Conservation (phyloP, 2,329 filamentous ascomycete species). For the Blumeriella jaapii region DNA sequence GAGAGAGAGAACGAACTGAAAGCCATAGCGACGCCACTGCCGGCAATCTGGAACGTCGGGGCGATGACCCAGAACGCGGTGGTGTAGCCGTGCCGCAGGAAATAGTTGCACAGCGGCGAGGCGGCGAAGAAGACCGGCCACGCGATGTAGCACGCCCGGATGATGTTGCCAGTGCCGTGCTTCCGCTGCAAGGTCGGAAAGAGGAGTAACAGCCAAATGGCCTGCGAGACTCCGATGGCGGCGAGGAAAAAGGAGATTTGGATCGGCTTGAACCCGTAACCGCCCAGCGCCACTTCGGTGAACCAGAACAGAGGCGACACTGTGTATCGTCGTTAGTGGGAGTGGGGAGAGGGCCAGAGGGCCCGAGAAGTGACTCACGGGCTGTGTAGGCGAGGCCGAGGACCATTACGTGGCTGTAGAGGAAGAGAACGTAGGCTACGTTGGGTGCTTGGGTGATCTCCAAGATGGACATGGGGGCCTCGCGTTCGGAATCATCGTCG, state of each 20-base stretch:
- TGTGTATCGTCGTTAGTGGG: slow-evolving; percentile 2
- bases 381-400: slow-evolving; percentile 64
- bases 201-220: slow-evolving; percentile 56
- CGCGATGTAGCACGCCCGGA: slow-evolving; percentile 42
- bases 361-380: slow-evolving; percentile 7
- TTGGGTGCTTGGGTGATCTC: slow-evolving; percentile 51
- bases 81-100: slow-evolving; percentile 38
- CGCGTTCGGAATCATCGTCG: slow-evolving; percentile 11
- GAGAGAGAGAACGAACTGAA: slow-evolving; percentile 42
- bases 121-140: slow-evolving; percentile 55
- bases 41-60: slow-evolving; percentile 45
- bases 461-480: slow-evolving; percentile 32
- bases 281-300: slow-evolving; percentile 50
- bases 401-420: slow-evolving; percentile 55
- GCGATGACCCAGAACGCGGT: slow-evolving; percentile 25
- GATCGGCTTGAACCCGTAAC: slow-evolving; percentile 48
- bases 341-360: not conserved
- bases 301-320: slow-evolving; percentile 58
- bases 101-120: slow-evolving; percentile 41
- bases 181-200: slow-evolving; percentile 59
- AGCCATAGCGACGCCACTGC: slow-evolving; percentile 32
- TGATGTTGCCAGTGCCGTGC: slow-evolving; percentile 53
- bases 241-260: slow-evolving; percentile 58
- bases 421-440: slow-evolving; percentile 52
- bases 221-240: slow-evolving; percentile 52